phyloP scores from a whole-genome alignment of 2,329 filamentous ascomycete species.

The Calycina marina region DNA sequence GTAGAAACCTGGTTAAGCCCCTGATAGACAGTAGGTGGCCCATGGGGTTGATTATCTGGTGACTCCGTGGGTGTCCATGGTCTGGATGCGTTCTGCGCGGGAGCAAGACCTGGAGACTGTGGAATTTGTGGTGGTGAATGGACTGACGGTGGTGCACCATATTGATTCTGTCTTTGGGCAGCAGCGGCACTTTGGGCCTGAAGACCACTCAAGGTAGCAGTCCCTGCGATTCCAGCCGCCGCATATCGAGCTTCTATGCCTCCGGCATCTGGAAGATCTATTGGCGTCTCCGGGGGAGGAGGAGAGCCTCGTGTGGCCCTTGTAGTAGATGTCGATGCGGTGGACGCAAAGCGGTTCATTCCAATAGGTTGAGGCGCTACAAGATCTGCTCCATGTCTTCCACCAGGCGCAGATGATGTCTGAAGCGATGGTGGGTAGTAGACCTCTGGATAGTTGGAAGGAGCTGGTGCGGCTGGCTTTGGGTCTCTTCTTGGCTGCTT shows the following conservation, averaged over 20 bases:
- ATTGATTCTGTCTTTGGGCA: slow-evolving; percentile 67
- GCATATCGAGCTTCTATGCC: slow-evolving; percentile 88
- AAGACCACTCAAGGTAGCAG: slow-evolving; percentile 65
- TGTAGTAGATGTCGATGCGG: slow-evolving; percentile 85
- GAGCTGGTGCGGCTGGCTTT: slow-evolving; percentile 13
- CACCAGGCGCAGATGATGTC: slow-evolving; percentile 12
- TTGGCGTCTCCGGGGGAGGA: slow-evolving; percentile 83
- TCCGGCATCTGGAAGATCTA: slow-evolving; percentile 59
- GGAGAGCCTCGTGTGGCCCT: slow-evolving; percentile 84
- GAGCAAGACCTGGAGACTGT: slow-evolving; percentile 15
- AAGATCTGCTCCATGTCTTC: slow-evolving; percentile 9
- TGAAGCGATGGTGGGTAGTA: slow-evolving; percentile 44
- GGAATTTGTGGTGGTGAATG: slow-evolving; percentile 21
- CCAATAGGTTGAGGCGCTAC: slow-evolving; percentile 23
- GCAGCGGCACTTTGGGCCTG: slow-evolving; percentile 64
- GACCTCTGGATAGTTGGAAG: slow-evolving; percentile 16
- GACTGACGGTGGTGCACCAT: slow-evolving; percentile 36
- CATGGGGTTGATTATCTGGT: slow-evolving; percentile 74
- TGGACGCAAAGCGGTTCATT: slow-evolving; percentile 57
- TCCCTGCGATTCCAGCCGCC: slow-evolving; percentile 77
- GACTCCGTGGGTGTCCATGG: slow-evolving; percentile 94
- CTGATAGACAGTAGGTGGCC: slow-evolving; percentile 83
- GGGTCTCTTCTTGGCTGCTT: slow-evolving; percentile 31
- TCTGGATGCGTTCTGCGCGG: slow-evolving; percentile 30
- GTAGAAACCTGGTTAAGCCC: slow-evolving; percentile 53